These are phyloP conservation scores for Calvatia gigantea DNA, from an alignment of 768 basidiomycete genomes.

Conservation along the genomic window DNA sequence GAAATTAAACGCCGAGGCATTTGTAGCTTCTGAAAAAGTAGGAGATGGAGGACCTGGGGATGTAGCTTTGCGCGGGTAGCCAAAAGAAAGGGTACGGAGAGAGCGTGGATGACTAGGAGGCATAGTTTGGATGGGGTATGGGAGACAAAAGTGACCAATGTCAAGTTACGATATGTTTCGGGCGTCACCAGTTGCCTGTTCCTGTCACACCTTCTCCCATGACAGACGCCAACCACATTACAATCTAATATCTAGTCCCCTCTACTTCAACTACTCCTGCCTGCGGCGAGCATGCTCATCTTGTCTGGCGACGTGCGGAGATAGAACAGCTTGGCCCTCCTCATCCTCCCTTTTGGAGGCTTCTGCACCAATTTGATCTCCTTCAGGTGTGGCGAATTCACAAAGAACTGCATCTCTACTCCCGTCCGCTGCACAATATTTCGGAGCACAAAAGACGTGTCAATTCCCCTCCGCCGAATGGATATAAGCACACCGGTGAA, in stretches of 20 bases:
- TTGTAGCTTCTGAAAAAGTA: conserved; percentile 78
- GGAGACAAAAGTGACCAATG: not conserved
- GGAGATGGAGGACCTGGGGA: conserved; percentile 73
- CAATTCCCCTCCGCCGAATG: conserved; percentile 77
- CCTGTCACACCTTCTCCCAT: conserved; percentile 6
- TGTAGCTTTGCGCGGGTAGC: conserved; percentile 35
- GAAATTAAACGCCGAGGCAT: conserved; percentile 75
- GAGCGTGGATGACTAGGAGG: conserved; percentile 49
- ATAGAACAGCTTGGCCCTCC: conserved; percentile 81
- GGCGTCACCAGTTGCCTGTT: conserved; percentile 9
- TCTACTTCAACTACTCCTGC: conserved; percentile 19
- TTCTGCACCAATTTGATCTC: conserved; percentile 76
- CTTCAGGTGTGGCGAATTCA: conserved; percentile 83
- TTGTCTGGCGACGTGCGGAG: conserved; percentile 79
- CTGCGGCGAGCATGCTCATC: conserved; percentile 70
- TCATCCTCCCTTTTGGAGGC: conserved; percentile 60
- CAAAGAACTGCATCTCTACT: conserved; percentile 90
- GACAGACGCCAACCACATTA: not conserved
- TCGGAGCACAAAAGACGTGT: conserved; percentile 85
- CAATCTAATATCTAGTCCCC: not conserved
- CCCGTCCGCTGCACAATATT: conserved; percentile 91
- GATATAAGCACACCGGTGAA: conserved; percentile 91
- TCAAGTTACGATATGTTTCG: not conserved
- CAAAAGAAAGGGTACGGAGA: conserved; percentile 52
- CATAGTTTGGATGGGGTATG: conserved; percentile 26